Evolutionary conservation across 108 stramenopile species (phyloP), one percentile per base, ranked within the genome.

Genomic region (Nitzschia inconspicua): DNA sequence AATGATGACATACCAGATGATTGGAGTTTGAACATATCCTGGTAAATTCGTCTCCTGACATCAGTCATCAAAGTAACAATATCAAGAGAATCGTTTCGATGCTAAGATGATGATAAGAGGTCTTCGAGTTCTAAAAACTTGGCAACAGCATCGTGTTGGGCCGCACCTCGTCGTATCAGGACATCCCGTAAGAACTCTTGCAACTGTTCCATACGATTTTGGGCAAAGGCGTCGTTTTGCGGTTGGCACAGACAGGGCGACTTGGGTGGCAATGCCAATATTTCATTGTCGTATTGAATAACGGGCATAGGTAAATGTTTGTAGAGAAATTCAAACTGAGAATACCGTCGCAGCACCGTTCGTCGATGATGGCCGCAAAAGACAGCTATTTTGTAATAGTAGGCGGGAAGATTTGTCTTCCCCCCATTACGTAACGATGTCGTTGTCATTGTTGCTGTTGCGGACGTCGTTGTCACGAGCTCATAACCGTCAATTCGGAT

Each of bases 381-480:
- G 8, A 80, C 72, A 25, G 68, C 48, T 22, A 80, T 66, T 26
- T 43, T 34, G 50, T 76, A 80, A 46, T 80, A 80, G 40, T 76
- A 68, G 7, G 79, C 79, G 1, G 79, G 79, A 46, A 66, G 57
- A 23, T 27, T 40, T 31, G 40, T 62, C 25, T 75, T 68, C 10
- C 61, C 62, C 4, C 44, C 44, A 44, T 24, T 16, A 35, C 26
- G 4, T 24, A 10, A 29, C 14, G 56, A 24, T 27, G 60, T n/a
- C 29, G 20, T 24, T 32, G 6, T 41, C 18, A 9, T 11, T 10
- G 24, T 47, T 7, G 53, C 18, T 24, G 37, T 50, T 27, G 35
- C 39, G 9, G 57, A 58, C 25, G 30, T 10, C 50, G 54, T 48
- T 4, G 30, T 0, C 13, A 48, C 18, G 22, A 41, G 44, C 25